Conservation (phyloP, 768 basidiomycete species). For the Termitomyces sp. region DNA sequence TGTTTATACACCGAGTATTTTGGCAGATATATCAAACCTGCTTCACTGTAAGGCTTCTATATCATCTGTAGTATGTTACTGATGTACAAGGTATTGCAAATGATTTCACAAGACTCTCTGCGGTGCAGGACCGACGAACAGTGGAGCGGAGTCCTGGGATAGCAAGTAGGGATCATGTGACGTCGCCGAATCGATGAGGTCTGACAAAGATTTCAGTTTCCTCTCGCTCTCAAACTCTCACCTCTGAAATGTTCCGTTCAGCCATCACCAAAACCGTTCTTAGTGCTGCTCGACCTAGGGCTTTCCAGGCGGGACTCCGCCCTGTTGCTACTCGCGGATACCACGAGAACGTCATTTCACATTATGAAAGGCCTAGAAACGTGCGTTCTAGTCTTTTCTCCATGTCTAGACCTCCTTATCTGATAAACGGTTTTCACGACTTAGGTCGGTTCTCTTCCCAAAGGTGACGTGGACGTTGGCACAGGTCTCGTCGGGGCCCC, state of each 20-base stretch:
- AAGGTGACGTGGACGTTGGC: conserved; percentile 88
- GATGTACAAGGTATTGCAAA: neutral
- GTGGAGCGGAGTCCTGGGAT: neutral
- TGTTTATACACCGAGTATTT: neutral
- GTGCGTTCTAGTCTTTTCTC: conserved; percentile 51
- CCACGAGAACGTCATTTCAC: conserved; percentile 96
- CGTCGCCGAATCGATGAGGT: neutral
- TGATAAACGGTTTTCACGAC: conserved; percentile 47
- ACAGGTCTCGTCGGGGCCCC: conserved; percentile 98
- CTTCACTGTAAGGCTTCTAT: neutral
- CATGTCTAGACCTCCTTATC: conserved; percentile 44
- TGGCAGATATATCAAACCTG: neutral
- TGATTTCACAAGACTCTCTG: too few species aligned
- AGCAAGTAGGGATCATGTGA: neutral
- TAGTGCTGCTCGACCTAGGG: conserved; percentile 42
- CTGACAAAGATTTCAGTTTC: conserved; percentile 21
- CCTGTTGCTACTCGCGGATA: conserved; percentile 71
- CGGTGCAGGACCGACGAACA: neutral
- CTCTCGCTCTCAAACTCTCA: conserved; percentile 23
- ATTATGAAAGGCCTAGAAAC: conserved; percentile 97
- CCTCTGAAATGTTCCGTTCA: conserved; percentile 70
- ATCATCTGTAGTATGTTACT: neutral
- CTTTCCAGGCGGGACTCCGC: conserved; percentile 37
- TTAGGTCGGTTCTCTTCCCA: conserved; percentile 95
- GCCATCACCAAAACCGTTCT: conserved; percentile 51